Evolutionary conservation across 495 filamentous ascomycete species (phyloP), one percentile per base, ranked within the genome.

Genomic region (Neurospora tetraspora): DNA sequence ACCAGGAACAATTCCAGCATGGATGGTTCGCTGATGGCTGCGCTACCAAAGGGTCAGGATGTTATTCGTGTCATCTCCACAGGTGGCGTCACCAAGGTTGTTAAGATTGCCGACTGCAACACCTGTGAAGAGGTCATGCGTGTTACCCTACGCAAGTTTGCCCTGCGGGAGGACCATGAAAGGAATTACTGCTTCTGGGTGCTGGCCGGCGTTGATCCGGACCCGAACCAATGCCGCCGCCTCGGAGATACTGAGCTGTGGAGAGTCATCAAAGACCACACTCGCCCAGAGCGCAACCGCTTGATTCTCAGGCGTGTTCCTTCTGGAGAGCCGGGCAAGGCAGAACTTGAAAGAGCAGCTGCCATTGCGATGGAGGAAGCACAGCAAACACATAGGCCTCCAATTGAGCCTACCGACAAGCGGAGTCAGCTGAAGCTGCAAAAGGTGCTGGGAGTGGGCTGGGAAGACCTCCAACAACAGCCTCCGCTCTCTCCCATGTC

Each of bases 21-120:
- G 72, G 93, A 97, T 77, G 91, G 89, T 70, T 88, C 93, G 53
- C 89, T 93, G 39, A 94, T 97, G 85, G 91, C 92, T 39, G 87
- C 90, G 71, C 85, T 97, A 70, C 94, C 93, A 34, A 84, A 86
- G 45, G 91, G 93, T 77, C 90, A 93, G 77, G 90, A 92, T 47
- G 88, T 96, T 69, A 96, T 98, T 73, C 88, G 93, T 47, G 92
- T 98, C 43, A 97, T 98, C 76, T 97, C 94, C 73, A 92, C 90
- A 37, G 93, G 91, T 59, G 92, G 93, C n/a, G 90, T 92, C 72
- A 97, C 94, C 39, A 94, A 94, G 80, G 94, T 97, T 8, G 88
- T 98, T 71, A 92, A 94, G 78, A 91, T 98, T 69, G 91, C 92
- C 71, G 92, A 91, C 74, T 97, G 93, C 86, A 93, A 90, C 77